These are phyloP conservation scores for Trichoderma atrobrunneum DNA, from an alignment of 2,329 filamentous ascomycete genomes.

Conservation along the genomic window DNA sequence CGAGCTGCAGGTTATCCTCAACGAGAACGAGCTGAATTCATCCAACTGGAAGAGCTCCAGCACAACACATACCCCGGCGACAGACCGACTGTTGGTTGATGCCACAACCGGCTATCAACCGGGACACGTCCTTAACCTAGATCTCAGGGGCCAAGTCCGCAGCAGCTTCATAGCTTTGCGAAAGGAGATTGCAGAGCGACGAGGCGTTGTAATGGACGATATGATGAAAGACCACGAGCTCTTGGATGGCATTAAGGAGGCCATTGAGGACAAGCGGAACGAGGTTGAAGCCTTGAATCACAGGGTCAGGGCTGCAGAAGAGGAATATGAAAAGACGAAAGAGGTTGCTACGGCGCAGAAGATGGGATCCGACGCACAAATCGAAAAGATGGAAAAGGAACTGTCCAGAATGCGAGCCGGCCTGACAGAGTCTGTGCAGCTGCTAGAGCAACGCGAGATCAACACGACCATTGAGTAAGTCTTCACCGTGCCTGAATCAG, in stretches of 20 bases:
- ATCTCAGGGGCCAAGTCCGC: conserved; percentile 80
- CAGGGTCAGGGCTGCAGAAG: conserved; percentile 79
- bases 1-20: conserved; percentile 80
- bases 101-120: conserved; percentile 84
- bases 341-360: conserved; percentile 84
- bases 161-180: conserved; percentile 72
- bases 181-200: conserved; percentile 88
- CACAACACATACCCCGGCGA: conserved; percentile 40
- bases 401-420: conserved; percentile 87
- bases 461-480: conserved; percentile 91
- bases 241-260: conserved; percentile 91
- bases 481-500: not conserved
- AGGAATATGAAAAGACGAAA: conserved; percentile 91
- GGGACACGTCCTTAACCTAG: conserved; percentile 81
- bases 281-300: conserved; percentile 93
- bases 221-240: conserved; percentile 95
- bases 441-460: conserved; percentile 94
- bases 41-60: conserved; percentile 49
- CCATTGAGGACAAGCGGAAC: conserved; percentile 89
- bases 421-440: conserved; percentile 79
- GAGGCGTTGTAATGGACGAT: conserved; percentile 76
- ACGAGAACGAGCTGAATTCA: conserved; percentile 72
- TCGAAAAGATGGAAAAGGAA: conserved; percentile 98
- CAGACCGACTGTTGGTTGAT: conserved; percentile 77
- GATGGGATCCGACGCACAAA: conserved; percentile 84